Percentiles rank a stretch among this genome's conserved stretches.
Conservation (phyloP, 2,329 filamentous ascomycete genomes). For the Colletotrichum sansevieriae region DNA sequence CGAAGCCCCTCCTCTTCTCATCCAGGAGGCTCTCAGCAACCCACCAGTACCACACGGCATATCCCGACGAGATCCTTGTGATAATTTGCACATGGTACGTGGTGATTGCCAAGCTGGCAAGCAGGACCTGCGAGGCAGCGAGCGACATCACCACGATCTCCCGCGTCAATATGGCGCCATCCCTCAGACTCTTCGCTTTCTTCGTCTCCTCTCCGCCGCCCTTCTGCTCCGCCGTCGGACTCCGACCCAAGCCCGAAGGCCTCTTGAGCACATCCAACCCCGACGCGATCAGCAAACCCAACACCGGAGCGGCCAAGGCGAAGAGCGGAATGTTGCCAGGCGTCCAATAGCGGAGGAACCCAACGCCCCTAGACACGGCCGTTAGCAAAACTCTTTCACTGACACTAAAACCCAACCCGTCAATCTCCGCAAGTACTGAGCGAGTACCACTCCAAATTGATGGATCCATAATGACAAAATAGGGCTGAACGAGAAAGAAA, state of each 20-base stretch:
- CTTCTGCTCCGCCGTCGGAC: slow-evolving; percentile 25
- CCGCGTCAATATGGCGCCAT: slow-evolving; percentile 45
- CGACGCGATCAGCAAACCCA: slow-evolving; percentile 76
- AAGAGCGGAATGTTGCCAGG: slow-evolving; percentile 89
- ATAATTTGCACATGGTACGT: slow-evolving; percentile 96
- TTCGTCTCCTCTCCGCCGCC: not conserved
- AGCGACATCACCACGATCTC: slow-evolving; percentile 62
- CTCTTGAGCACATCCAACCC: slow-evolving; percentile 56
- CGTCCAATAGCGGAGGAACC: slow-evolving; percentile 93
- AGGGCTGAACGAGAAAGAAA: slow-evolving; percentile 35
- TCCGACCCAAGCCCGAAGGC: slow-evolving; percentile 39
- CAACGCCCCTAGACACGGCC: slow-evolving; percentile 77
- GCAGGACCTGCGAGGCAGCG: slow-evolving; percentile 78
- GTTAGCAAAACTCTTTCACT: slow-evolving; percentile 24
- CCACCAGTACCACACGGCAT: slow-evolving; percentile 91
- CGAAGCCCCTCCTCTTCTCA: slow-evolving; percentile 48
- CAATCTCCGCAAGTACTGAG: slow-evolving; percentile 35
- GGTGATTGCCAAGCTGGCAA: slow-evolving; percentile 79
- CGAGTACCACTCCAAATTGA: not conserved
- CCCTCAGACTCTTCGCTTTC: not conserved
- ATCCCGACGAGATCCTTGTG: slow-evolving; percentile 87
- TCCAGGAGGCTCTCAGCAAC: slow-evolving; percentile 67
- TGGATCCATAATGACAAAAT: not conserved
- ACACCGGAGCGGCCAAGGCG: slow-evolving; percentile 82
- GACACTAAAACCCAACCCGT: not conserved